Base-by-base conservation (phyloP, 2,329 filamentous ascomycete genomes). In the Huntiella decipiens region DNA sequence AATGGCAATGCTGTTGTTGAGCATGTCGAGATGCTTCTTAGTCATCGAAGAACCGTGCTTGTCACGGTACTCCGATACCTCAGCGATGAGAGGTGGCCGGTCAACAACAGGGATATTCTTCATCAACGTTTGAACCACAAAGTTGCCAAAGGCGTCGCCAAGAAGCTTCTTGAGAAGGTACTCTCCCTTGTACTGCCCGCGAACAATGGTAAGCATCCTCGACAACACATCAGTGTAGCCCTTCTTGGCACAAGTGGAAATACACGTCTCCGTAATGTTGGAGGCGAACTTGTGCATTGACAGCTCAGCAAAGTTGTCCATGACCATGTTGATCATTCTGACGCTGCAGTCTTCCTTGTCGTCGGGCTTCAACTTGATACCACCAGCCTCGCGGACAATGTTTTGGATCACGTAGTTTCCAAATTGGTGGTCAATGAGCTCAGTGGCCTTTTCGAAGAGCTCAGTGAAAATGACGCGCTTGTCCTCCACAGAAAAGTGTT, bases 351-450 rank as follows among this genome's bases (percentile, higher is more conserved):
- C 85, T 47, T 79, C 74, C 3, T 73, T 68, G 44, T 77, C 71
- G 8, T 28, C 22, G 1, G 22, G 22, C 22, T 28, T 7, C 22
- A 28, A 28, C 22, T 28, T 28, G 22, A 28, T 28, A 8, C 22
- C 22, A 1, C 22, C 22, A 17, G 87, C 87, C 52, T 84, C 75
- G 50, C 79, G 67, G 51, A 98, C 86, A 44, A 96, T 77, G 57
- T 96, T 85, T 59, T 96, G 91, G 3, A 82, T 81, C 13, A 98
- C 91, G 57, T 98, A 98, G 62, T 98, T 98, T 50, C 91, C 91
- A 56, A 82, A 98, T 52, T 87, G 79, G 56, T 96, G 84, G 1
- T 77, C 75, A 52, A 95, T 82, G 48, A 96, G 73, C 47, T 70
- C 73, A 31, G 73, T 60, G 7, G 82, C 77, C 53, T 78, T 80